Evolutionary conservation across 495 filamentous ascomycete species (phyloP).

Genomic region (Evansstolkia leycettana): DNA sequence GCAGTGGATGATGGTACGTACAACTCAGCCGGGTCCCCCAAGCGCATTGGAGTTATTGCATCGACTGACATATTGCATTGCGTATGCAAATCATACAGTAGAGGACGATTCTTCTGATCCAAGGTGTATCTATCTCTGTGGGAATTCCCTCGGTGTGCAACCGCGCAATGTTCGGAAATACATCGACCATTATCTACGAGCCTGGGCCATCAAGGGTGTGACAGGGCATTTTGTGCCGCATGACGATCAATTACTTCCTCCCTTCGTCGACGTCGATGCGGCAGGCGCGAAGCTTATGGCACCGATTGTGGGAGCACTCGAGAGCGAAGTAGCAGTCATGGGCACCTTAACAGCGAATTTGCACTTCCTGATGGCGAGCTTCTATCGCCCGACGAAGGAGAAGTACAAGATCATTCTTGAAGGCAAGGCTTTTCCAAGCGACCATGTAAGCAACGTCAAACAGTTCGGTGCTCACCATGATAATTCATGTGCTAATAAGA

Average conservation of each 20-base stretch:
- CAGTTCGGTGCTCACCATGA: too few relatives aligned
- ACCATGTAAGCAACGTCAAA: constrained; percentile 47
- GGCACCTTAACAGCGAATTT: constrained; percentile 85
- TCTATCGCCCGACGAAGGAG: constrained; percentile 68
- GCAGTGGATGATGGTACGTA: constrained; percentile 23
- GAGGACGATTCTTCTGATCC: constrained; percentile 24
- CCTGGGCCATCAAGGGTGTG: constrained; percentile 91
- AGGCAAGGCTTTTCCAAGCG: constrained; percentile 87
- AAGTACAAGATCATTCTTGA: constrained; percentile 87
- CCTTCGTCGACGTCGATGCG: constrained; percentile 73
- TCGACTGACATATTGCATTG: not conserved
- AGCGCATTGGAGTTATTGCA: too few relatives aligned
- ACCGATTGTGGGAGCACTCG: constrained; percentile 70
- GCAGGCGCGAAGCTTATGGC: constrained; percentile 61
- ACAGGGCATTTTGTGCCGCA: constrained; percentile 85
- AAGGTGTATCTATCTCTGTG: constrained; percentile 75
- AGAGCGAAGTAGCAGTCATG: constrained; percentile 84
- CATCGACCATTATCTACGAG: constrained; percentile 64
- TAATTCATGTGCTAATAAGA: too few relatives aligned
- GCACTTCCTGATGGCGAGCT: constrained; percentile 82
- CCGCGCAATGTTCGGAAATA: constrained; percentile 58
- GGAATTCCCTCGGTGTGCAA: constrained; percentile 92
- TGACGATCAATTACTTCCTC: constrained; percentile 57
- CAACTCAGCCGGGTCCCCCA: too few relatives aligned
- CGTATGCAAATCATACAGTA: constrained; percentile 13